These are phyloP conservation scores for Chrysoporthe deuterocubensis DNA, from an alignment of 2,329 filamentous ascomycete genomes.

Conservation along the genomic window DNA sequence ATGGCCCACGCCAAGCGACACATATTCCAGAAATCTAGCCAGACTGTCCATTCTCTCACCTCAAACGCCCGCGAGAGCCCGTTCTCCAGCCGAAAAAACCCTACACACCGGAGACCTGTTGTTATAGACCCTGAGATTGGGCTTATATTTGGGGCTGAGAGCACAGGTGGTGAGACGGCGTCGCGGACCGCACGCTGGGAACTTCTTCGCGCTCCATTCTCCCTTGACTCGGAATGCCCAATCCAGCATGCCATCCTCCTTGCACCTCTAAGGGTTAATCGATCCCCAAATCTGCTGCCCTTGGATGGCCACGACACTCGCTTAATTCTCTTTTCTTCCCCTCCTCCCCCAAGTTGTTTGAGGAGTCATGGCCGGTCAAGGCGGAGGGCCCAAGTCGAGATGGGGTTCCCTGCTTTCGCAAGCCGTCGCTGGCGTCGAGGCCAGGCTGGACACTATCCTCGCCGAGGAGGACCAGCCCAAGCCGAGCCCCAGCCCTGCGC, in stretches of 20 bases:
- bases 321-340: slow-evolving; percentile 14
- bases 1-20: slow-evolving; percentile 1
- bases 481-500: slow-evolving; percentile 39
- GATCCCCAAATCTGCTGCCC: slow-evolving; percentile 9
- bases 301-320: slow-evolving; percentile 30
- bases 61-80: background rate
- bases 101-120: background rate
- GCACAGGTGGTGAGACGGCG: slow-evolving; percentile 1
- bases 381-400: slow-evolving; percentile 56
- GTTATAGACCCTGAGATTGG: background rate
- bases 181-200: slow-evolving; percentile 8
- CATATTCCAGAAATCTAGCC: slow-evolving; percentile 4
- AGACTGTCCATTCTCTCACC: background rate
- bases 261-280: slow-evolving; percentile 5
- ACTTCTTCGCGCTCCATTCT: background rate
- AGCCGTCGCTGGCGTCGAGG: slow-evolving; percentile 92
- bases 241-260: slow-evolving; percentile 25
- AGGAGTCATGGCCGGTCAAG: slow-evolving; percentile 51
- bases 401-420: slow-evolving; percentile 85
- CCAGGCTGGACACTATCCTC: slow-evolving; percentile 87
- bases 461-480: slow-evolving; percentile 69
- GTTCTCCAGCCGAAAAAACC: no score
- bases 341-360: background rate
- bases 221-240: slow-evolving; percentile 20
- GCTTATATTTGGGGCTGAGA: background rate